Conservation (phyloP, 108 stramenopile genomes). For the Mediolabrus comicus region DNA sequence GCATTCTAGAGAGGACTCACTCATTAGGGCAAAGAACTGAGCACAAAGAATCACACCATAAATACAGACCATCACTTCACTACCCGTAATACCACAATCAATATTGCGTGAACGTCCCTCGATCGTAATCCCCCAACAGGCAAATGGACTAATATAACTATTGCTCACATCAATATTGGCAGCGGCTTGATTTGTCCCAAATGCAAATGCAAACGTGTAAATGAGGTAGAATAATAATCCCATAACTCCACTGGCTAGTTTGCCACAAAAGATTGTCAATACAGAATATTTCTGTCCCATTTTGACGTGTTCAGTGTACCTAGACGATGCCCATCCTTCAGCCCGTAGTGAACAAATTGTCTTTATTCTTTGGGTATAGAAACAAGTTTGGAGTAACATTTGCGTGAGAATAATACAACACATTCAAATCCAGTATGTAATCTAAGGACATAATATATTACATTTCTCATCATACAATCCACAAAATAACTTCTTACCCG, state of each 20-base stretch:
- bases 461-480: too few relatives aligned
- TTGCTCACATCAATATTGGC: not conserved
- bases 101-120: not conserved
- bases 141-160: not conserved
- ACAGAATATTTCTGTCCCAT: constrained; percentile 37
- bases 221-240: constrained; percentile 34
- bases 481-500: too few relatives aligned
- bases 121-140: not conserved
- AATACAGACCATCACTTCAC: constrained; percentile 42
- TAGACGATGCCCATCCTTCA: constrained; percentile 33
- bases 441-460: too few relatives aligned
- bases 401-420: too few relatives aligned
- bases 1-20: not conserved
- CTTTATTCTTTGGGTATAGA: too few relatives aligned
- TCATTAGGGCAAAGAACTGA: constrained; percentile 40
- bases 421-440: too few relatives aligned
- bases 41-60: constrained; percentile 37
- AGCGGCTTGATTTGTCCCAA: constrained; percentile 36
- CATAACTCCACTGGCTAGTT: constrained; percentile 28
- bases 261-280: constrained; percentile 11
- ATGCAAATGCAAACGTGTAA: constrained; percentile 39
- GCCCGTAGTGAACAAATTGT: constrained; percentile 41
- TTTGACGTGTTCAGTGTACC: constrained; percentile 23
- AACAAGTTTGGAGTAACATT: too few relatives aligned
- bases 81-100: constrained; percentile 37